phyloP scores from a whole-genome alignment of 208 protist species.

The Naegleria gruberi region DNA sequence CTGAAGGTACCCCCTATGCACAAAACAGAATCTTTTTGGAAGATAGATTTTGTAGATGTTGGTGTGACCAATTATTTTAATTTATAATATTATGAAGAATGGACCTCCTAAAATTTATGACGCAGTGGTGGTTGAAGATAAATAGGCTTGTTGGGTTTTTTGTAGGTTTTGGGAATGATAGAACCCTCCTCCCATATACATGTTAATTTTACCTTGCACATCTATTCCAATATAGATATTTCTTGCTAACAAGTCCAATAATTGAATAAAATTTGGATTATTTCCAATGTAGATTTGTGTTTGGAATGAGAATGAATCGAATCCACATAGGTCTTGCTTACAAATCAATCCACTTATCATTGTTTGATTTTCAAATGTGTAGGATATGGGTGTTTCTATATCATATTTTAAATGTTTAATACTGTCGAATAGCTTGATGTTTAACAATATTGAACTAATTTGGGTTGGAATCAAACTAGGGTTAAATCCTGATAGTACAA shows the following conservation, averaged over 20 bases:
- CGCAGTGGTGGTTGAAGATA: too few species aligned
- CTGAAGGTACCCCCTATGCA: too few species aligned
- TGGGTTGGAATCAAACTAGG: background rate
- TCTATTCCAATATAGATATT: background rate
- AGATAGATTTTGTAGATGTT: too few species aligned
- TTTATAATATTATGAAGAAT: too few species aligned
- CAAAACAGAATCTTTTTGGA: too few species aligned
- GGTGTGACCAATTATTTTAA: too few species aligned
- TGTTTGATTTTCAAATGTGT: background rate
- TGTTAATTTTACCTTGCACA: background rate
- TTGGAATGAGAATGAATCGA: background rate
- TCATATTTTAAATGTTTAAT: background rate
- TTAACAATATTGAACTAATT: background rate
- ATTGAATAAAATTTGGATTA: background rate
- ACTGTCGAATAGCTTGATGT: background rate
- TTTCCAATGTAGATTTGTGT: background rate
- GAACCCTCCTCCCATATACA: background rate
- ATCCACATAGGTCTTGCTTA: background rate
- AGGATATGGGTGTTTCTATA: background rate
- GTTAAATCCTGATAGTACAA: background rate
- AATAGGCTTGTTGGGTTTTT: background rate
- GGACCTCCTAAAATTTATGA: too few species aligned
- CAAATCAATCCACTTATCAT: background rate
- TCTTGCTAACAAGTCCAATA: background rate
- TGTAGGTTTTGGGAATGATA: background rate